phyloP scores from a whole-genome alignment of 2,329 filamentous ascomycete species.

The Nigrograna mackinnonii region DNA sequence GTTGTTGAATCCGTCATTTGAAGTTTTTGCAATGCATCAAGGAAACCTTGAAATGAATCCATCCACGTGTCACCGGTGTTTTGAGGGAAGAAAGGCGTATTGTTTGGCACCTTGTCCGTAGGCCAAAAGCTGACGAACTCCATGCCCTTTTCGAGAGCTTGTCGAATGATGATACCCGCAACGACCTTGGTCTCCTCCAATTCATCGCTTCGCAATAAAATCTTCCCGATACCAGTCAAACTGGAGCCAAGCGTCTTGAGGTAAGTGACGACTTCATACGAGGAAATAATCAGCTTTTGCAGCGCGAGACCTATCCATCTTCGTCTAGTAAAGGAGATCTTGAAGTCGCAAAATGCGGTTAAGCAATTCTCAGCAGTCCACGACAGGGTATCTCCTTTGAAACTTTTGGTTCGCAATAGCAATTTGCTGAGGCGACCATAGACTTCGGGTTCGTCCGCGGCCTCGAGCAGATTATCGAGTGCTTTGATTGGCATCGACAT shows the following conservation, averaged over 20 bases:
- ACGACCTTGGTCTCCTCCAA: slow-evolving; percentile 34
- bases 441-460: too few species aligned
- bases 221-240: slow-evolving; percentile 22
- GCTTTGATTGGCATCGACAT: too few species aligned
- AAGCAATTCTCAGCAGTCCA: background rate
- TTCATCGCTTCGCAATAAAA: slow-evolving; percentile 23
- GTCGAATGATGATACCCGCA: slow-evolving; percentile 32
- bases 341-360: background rate
- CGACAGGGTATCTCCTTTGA: too few species aligned
- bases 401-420: too few species aligned
- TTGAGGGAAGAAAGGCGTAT: slow-evolving; percentile 25
- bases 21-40: slow-evolving; percentile 25
- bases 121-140: slow-evolving; percentile 30
- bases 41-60: slow-evolving; percentile 26
- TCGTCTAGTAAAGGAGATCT: slow-evolving; percentile 13
- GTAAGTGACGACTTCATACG: slow-evolving; percentile 15
- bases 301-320: slow-evolving; percentile 37
- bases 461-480: too few species aligned
- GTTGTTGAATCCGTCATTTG: slow-evolving; percentile 7
- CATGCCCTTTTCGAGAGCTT: slow-evolving; percentile 23
- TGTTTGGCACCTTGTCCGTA: slow-evolving; percentile 22
- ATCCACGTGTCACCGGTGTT: slow-evolving; percentile 24
- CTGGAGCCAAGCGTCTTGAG: slow-evolving; percentile 12
- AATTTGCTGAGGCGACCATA: too few species aligned
- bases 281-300: slow-evolving; percentile 25